Percentiles rank a stretch among this genome's conserved stretches.
Evolutionary conservation across 169 alveolate genomes (phyloP).

Genomic region (Perkinsus olseni): DNA sequence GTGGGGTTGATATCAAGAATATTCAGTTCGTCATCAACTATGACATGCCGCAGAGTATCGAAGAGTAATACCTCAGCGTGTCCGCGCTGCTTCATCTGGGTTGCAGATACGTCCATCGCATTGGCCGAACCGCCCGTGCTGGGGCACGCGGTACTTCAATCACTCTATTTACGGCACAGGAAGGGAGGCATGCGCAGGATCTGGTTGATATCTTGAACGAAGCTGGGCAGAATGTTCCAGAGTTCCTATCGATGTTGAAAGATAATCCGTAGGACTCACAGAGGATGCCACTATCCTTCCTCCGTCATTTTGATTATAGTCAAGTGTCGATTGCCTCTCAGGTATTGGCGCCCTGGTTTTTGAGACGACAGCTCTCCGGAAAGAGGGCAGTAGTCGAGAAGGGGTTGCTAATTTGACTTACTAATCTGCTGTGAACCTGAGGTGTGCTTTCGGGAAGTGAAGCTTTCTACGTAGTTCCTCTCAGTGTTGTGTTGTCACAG

Average conservation of each 20-base stretch:
- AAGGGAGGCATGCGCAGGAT: neutral
- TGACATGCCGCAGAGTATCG: slow-evolving; percentile 81
- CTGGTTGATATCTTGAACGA: neutral
- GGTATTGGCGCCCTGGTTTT: neutral
- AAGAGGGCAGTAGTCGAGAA: neutral
- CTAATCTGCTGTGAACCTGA: neutral
- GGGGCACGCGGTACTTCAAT: slow-evolving; percentile 74
- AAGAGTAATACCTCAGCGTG: slow-evolving; percentile 76
- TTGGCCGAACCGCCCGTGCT: slow-evolving; percentile 87
- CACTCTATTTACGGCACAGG: neutral
- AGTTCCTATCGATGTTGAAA: neutral
- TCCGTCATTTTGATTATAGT: too few relatives aligned
- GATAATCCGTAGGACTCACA: neutral
- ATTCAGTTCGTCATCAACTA: slow-evolving; percentile 70
- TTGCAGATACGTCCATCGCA: slow-evolving; percentile 79
- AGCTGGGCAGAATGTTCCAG: neutral
- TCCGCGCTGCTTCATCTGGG: neutral
- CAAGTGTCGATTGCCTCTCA: neutral
- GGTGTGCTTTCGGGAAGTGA: neutral
- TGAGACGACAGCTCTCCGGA: neutral
- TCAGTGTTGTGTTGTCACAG: neutral
- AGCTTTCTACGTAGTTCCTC: neutral
- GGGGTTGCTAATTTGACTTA: neutral
- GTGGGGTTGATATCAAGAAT: slow-evolving; percentile 77
- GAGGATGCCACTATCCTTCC: neutral